These are phyloP conservation scores for Aspergillus pseudoviridinutans DNA, from an alignment of 2,329 filamentous ascomycete genomes.

Conservation along the genomic window DNA sequence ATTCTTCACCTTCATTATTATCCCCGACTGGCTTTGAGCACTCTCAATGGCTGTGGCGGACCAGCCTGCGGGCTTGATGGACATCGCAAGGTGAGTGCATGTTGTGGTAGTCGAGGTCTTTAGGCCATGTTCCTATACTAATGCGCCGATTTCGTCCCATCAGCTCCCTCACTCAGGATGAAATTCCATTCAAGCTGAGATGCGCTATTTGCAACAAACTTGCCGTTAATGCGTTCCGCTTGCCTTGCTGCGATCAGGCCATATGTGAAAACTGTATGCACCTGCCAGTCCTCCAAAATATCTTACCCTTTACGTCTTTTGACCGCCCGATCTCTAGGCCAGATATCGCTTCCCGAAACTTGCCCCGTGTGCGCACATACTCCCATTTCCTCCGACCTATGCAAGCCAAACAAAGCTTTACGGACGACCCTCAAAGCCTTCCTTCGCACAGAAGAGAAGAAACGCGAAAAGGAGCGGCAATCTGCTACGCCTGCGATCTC, in stretches of 20 bases:
- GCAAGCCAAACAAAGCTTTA: conserved; percentile 84
- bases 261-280: conserved; percentile 84
- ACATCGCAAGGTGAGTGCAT: conserved; percentile 38
- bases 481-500: conserved; percentile 31
- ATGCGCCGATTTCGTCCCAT: not conserved
- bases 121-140: not conserved
- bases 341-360: conserved; percentile 68
- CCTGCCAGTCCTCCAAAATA: not conserved
- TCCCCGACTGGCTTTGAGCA: not conserved
- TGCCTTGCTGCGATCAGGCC: conserved; percentile 91
- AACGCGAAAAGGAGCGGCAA: conserved; percentile 62
- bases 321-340: conserved; percentile 51
- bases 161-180: conserved; percentile 73
- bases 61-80: conserved; percentile 39
- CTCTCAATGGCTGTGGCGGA: conserved; percentile 37
- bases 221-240: conserved; percentile 82
- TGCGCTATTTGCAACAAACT: conserved; percentile 92
- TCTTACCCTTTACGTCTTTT: not conserved
- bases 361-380: conserved; percentile 94
- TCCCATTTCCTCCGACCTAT: conserved; percentile 79
- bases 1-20: conserved; percentile 1
- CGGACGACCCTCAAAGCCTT: conserved; percentile 90
- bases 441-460: conserved; percentile 85
- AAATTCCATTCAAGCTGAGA: conserved; percentile 92
- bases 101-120: too few relatives aligned